Evolutionary conservation across 2,329 filamentous ascomycete genomes (phyloP).

Genomic region (Ascochyta clinopodiicola): DNA sequence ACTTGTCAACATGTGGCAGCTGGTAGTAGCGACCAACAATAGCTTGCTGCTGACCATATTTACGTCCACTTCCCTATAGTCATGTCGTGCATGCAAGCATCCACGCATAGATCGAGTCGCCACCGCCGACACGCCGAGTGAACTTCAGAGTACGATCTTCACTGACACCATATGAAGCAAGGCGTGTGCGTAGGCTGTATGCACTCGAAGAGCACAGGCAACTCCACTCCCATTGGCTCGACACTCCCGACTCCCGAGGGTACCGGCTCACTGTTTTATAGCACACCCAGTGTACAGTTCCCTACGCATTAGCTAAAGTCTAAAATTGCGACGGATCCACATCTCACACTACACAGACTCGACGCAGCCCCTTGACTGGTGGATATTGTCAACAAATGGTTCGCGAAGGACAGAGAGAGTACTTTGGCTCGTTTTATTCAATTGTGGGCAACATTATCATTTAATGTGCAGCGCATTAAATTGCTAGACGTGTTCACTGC

Average conservation of each 20-base stretch:
- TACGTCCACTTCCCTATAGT: not conserved
- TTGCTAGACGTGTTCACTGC: no score
- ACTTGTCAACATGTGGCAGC: not conserved
- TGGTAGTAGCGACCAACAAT: not conserved
- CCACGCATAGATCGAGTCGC: not conserved
- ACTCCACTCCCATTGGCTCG: not conserved
- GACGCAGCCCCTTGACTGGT: no score
- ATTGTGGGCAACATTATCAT: not conserved
- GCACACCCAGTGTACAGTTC: not conserved
- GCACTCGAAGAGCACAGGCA: not conserved
- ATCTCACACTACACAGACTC: no score
- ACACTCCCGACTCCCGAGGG: slow-evolving; percentile 8
- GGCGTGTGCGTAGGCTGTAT: slow-evolving; percentile 6
- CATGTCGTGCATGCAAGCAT: not conserved
- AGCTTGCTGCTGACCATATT: not conserved
- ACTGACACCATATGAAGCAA: not conserved
- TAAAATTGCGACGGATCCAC: no score
- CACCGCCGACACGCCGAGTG: not conserved
- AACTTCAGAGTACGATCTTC: not conserved
- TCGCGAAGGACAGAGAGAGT: no score
- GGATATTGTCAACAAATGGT: not conserved
- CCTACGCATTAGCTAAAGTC: not conserved
- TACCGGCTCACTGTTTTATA: not conserved
- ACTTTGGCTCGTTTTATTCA: not conserved
- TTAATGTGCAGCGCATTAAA: not conserved